Base-by-base conservation (phyloP, 1,284 basidiomycete genomes). In the Microbotryum lychnidis-dioicae region DNA sequence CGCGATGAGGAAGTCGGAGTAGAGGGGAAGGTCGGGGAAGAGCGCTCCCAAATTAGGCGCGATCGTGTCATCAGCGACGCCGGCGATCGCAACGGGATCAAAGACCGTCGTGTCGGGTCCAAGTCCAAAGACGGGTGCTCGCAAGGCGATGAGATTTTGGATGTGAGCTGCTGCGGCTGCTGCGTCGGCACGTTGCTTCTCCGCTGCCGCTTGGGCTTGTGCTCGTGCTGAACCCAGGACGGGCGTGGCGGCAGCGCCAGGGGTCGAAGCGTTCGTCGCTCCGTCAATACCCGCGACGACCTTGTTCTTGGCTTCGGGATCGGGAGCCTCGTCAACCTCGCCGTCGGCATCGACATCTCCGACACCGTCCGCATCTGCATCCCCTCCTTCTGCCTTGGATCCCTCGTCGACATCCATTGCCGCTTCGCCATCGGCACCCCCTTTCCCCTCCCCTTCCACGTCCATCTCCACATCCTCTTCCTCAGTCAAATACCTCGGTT, bases 281-380 rank as follows among this genome's bases (percentile, higher is more conserved):
- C 27, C 62, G 56, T 31, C 50, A 50, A 6, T 56, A 44, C 37
- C 18, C 46, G 23, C 21, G 54, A 31, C 18, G 16, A 44, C 31
- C 48, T 33, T 59, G 14, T 52, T 50, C 42, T 42, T 42, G 59
- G 50, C 2, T 31, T 56, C 7, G 42, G 74, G 53, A 52, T 5
- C 62, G 42, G 66, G 70, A 6, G 67, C 69, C 12, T 70, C 71
- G 25, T 64, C 63, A 8, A 56, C 64, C 18, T 68, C 70, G 16
- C 66, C 70, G 6, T 72, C 65, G 16, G 64, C 72, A 29, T 72
- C 64, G 6, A 45, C 66, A 42, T 73, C 73, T 5, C 60, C 69
- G 18, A 70, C 70, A 14, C 65, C 71, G 6, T 69, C 64, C 8
- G 44, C 49, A 7, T 56, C 61, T 33, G 23, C 57, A 44, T 58